Percentiles rank a stretch among this genome's conserved stretches.
Conservation (phyloP, 2,329 filamentous ascomycete species). For the Ploettnerulaceae sp. region DNA sequence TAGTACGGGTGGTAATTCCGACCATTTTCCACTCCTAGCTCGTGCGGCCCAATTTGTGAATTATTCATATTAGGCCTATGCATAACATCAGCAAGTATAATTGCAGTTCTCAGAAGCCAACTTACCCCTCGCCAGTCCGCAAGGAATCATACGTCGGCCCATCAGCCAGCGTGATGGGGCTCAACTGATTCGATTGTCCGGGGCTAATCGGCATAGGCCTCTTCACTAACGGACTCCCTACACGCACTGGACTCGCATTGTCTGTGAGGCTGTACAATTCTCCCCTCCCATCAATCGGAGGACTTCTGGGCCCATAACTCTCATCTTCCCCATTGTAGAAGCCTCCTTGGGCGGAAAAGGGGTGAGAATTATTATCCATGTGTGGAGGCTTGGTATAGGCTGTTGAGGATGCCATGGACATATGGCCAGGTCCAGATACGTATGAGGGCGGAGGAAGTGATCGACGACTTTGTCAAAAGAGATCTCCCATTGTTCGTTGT, state of each 20-base stretch:
- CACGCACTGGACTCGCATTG: conserved; percentile 7
- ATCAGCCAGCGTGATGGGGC: conserved; percentile 11
- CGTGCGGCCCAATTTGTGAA: conserved; percentile 6
- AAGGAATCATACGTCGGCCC: background rate
- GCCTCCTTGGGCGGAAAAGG: conserved; percentile 5
- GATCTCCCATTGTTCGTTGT: conserved; percentile 23
- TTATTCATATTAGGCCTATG: conserved; percentile 1
- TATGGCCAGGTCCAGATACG: conserved; percentile 1
- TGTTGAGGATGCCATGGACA: conserved; percentile 15
- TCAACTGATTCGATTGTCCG: background rate
- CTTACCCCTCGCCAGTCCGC: background rate
- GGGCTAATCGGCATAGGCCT: conserved; percentile 5
- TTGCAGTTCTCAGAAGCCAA: background rate
- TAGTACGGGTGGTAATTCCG: conserved; percentile 1
- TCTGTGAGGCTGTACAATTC: conserved; percentile 7
- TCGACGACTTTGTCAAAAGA: conserved; percentile 16
- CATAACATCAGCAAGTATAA: background rate
- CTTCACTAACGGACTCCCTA: conserved; percentile 4
- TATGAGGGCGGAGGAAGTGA: conserved; percentile 11
- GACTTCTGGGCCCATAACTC: conserved; percentile 16
- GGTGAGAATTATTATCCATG: conserved; percentile 1
- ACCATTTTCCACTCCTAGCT: conserved; percentile 5
- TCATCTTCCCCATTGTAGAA: conserved; percentile 11
- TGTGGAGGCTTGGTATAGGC: conserved; percentile 11
- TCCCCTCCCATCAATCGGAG: conserved; percentile 11